A percentile compares a stretch with the other conserved stretches of the same genome.
Conservation (phyloP, 2,329 filamentous ascomycete genomes). For the Aphanoascus verrucosus region DNA sequence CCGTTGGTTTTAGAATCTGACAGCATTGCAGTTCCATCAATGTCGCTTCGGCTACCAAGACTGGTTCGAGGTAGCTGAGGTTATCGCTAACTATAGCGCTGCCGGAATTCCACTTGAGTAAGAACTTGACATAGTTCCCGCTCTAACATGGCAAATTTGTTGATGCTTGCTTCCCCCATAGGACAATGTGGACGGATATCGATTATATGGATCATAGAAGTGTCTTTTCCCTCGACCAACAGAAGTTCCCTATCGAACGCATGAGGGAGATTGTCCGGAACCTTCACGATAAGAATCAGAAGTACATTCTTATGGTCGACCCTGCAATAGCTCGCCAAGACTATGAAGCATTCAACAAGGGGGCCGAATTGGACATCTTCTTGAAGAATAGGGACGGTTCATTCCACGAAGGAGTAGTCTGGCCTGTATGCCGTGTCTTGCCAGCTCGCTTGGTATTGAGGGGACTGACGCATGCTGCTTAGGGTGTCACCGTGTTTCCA, state of each 20-base stretch:
- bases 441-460: background rate
- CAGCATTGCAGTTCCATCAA: constrained; percentile 53
- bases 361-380: constrained; percentile 41
- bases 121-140: background rate
- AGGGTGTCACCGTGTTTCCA: constrained; percentile 43
- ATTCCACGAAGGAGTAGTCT: constrained; percentile 45
- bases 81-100: constrained; percentile 43
- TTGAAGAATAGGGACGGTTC: constrained; percentile 46
- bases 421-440: constrained; percentile 40
- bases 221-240: constrained; percentile 48
- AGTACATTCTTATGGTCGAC: constrained; percentile 53
- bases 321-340: constrained; percentile 62
- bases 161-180: background rate
- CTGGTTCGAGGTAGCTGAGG: constrained; percentile 54
- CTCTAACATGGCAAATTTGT: background rate
- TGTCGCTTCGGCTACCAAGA: constrained; percentile 74
- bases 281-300: constrained; percentile 45
- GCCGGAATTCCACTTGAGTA: constrained; percentile 49
- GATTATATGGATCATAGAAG: constrained; percentile 52
- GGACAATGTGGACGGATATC: constrained; percentile 31
- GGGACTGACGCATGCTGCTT: background rate
- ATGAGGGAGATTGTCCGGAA: constrained; percentile 43
- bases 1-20: background rate
- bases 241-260: constrained; percentile 41
- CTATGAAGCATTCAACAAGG: constrained; percentile 43